Percentiles rank a stretch among this genome's conserved stretches.
These are phyloP conservation scores for Penicillium sp. DNA, from an alignment of 2,329 filamentous ascomycete genomes.

Conservation along the genomic window DNA sequence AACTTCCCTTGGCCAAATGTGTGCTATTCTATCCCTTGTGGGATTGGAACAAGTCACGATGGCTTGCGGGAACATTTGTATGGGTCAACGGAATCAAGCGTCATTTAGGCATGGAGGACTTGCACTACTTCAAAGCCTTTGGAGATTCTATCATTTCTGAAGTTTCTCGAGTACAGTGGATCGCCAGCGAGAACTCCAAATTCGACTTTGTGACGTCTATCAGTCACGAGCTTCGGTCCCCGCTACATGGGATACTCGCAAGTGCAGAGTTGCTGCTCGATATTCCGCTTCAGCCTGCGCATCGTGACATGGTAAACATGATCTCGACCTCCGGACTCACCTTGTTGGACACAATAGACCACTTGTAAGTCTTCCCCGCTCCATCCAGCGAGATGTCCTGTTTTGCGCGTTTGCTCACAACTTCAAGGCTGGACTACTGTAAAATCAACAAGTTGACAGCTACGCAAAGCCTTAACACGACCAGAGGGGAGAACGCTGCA, in stretches of 20 bases:
- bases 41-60: constrained; percentile 34
- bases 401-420: constrained; percentile 11
- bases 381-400: accelerated
- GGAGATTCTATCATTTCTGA: constrained; percentile 36
- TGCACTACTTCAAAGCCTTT: constrained; percentile 37
- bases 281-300: constrained; percentile 40
- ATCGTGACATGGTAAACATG: constrained; percentile 46
- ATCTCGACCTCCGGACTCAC: constrained; percentile 51
- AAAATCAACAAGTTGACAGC: constrained; percentile 34
- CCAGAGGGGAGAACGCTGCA: constrained; percentile 10
- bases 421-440: constrained; percentile 31
- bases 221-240: constrained; percentile 51
- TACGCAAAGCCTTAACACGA: neutral
- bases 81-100: constrained; percentile 28
- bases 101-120: constrained; percentile 25
- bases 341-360: constrained; percentile 48
- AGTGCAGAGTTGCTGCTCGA: constrained; percentile 51
- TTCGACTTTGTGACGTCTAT: constrained; percentile 52
- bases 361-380: constrained; percentile 24
- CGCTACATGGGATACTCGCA: constrained; percentile 47
- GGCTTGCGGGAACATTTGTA: constrained; percentile 32
- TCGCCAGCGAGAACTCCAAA: constrained; percentile 45
- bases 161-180: constrained; percentile 34
- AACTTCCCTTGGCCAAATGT: constrained; percentile 26
- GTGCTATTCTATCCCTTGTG: constrained; percentile 35